A percentile compares a stretch with the other conserved stretches of the same genome.
These are phyloP conservation scores for Yamadazyma jaroonii DNA, from an alignment of 1,139 yeast genomes.

Conservation along the genomic window DNA sequence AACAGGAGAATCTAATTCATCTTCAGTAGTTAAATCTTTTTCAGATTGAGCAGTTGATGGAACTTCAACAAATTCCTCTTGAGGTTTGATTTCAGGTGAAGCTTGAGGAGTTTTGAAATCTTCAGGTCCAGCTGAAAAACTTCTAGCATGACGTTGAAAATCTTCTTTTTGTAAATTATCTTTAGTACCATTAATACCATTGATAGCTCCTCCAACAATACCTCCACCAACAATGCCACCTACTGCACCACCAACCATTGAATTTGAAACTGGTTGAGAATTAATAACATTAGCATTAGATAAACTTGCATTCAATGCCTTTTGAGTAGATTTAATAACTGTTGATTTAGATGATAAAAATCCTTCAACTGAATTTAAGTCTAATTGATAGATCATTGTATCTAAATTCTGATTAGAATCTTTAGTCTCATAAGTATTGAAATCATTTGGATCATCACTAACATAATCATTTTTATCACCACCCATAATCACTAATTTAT, in stretches of 20 bases:
- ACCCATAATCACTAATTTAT: conserved; percentile 83
- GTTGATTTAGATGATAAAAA: conserved; percentile 24
- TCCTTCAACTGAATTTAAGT: conserved; percentile 38
- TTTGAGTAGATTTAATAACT: conserved; percentile 15
- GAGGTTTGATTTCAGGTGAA: conserved; percentile 27
- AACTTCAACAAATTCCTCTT: conserved; percentile 25
- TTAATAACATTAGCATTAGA: not conserved
- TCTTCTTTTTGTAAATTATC: conserved; percentile 16
- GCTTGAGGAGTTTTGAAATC: conserved; percentile 44
- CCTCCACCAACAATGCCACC: conserved; percentile 9
- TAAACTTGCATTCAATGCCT: conserved; percentile 11
- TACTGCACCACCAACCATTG: conserved; percentile 13
- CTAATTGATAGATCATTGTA: conserved; percentile 65
- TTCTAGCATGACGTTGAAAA: conserved; percentile 36
- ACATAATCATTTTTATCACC: conserved; percentile 76
- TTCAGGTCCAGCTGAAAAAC: conserved; percentile 41
- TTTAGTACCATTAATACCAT: conserved; percentile 8
- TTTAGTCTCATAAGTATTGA: conserved; percentile 48
- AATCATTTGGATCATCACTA: conserved; percentile 32
- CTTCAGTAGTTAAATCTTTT: conserved; percentile 18
- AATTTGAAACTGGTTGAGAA: not conserved
- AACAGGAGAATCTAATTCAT: conserved; percentile 11
- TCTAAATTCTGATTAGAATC: conserved; percentile 45
- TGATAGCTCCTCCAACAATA: not conserved
- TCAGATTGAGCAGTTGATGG: conserved; percentile 26